phyloP scores from a whole-genome alignment of 495 filamentous ascomycete species.

The Pyronema omphalodes region DNA sequence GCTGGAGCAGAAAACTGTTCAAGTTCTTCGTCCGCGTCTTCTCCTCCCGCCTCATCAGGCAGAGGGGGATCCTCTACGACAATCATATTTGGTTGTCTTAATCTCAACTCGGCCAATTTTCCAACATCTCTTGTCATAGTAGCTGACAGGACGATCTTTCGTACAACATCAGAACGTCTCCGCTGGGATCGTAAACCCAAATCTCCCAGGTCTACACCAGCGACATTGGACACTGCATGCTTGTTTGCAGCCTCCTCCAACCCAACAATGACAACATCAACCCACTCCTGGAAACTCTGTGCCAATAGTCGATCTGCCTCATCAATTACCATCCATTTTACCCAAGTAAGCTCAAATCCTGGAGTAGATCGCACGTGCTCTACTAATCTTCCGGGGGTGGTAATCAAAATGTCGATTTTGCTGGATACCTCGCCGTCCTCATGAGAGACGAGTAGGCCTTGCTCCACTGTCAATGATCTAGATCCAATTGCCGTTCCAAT shows the following conservation, averaged over 20 bases:
- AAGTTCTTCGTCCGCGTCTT: neutral
- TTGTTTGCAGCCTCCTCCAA: slow-evolving; percentile 26
- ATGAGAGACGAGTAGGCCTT: slow-evolving; percentile 41
- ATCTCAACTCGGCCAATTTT: slow-evolving; percentile 52
- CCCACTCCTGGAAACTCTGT: slow-evolving; percentile 85
- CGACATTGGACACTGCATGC: neutral
- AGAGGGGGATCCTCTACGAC: slow-evolving; percentile 40
- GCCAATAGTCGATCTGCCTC: slow-evolving; percentile 85
- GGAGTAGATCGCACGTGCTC: slow-evolving; percentile 72
- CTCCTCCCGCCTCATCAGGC: slow-evolving; percentile 19
- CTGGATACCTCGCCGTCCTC: slow-evolving; percentile 34
- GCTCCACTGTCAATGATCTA: slow-evolving; percentile 56
- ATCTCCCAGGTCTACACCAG: slow-evolving; percentile 15
- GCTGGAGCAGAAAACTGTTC: slow-evolving; percentile 3
- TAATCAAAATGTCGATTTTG: slow-evolving; percentile 75
- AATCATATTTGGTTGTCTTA: slow-evolving; percentile 57
- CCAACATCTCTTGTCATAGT: slow-evolving; percentile 84
- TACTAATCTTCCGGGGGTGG: slow-evolving; percentile 79
- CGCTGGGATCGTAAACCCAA: slow-evolving; percentile 15
- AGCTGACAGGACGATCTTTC: slow-evolving; percentile 44
- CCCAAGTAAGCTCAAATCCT: slow-evolving; percentile 54
- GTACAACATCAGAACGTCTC: slow-evolving; percentile 9
- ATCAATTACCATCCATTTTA: slow-evolving; percentile 79
- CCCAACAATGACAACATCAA: slow-evolving; percentile 48
- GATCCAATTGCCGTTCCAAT: slow-evolving; percentile 70